Base-by-base conservation (phyloP, 164 flowering plant species). In the Brasenia schreberi region DNA sequence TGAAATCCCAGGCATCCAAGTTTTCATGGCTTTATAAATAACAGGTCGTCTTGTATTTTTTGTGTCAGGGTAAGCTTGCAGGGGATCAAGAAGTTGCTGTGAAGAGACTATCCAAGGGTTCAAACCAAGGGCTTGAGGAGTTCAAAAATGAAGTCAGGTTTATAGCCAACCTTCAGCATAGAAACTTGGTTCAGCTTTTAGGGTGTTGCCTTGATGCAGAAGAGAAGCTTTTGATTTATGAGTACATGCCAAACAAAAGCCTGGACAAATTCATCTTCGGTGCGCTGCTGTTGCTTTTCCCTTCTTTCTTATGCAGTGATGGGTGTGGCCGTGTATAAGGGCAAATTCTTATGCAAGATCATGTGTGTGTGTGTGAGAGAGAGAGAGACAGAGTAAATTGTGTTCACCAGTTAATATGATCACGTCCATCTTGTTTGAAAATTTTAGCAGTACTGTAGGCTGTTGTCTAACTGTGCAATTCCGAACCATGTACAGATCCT, bases 231-330 rank as follows among this genome's bases (percentile, higher is more conserved):
- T 67, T 90, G 65, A 18, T 90, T 53, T 90, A 88, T 69, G 97
- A 90, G 49, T 87, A 81, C 70, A 77, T 90, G 94, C 87, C 90
- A 6, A 88, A 88, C 68, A 83, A 74, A 74, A 90, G 94, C 80
- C 72, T 90, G 75, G 91, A 90, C 64, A 63, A 44, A 60, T 84
- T 82, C 67, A 68, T 88, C 62, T 90, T 86, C 49, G 87, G 97
- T 68, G 7, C 12, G 6, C 12, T 12, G 7, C 53, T 45, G 12
- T 45, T 45, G 12, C 12, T 45, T 45, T 7, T 45, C 53, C 53
- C 12, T 45, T 45, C 53, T 45, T 7, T 7, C 53, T 45, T 45
- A 23, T 23, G 27, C 27, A 23, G 27, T 23, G 27, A 23, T 23
- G 27, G 27, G 27, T 23, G 27, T 23, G 27, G 27, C 27, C 2